Conservation (phyloP, 164 flowering plant species). For the Magnolia sinica region DNA sequence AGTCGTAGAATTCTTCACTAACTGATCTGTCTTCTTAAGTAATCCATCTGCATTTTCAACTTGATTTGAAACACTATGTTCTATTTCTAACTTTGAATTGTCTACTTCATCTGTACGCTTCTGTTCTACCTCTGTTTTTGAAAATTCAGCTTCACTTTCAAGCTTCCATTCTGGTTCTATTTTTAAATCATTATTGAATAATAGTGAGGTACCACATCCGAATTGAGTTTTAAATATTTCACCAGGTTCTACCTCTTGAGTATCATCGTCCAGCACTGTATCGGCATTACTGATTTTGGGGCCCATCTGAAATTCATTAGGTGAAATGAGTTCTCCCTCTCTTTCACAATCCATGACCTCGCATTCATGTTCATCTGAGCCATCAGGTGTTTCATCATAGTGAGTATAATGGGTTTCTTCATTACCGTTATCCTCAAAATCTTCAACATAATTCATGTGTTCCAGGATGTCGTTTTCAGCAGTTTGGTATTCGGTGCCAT, state of each 20-base stretch:
- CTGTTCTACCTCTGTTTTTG: not conserved
- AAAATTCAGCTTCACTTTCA: constrained; percentile 12
- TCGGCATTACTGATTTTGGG: not conserved
- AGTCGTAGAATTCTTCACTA: constrained; percentile 9
- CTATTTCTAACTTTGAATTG: constrained; percentile 19
- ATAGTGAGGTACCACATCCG: constrained; percentile 4
- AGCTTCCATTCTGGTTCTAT: constrained; percentile 20
- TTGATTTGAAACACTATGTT: constrained; percentile 16
- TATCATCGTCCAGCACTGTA: not conserved
- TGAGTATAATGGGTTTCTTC: constrained; percentile 17
- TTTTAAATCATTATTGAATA: constrained; percentile 19
- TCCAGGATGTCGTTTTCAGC: constrained; percentile 31
- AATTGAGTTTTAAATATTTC: constrained; percentile 23
- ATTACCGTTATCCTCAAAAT: constrained; percentile 25
- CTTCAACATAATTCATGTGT: constrained; percentile 24
- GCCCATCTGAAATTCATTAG: constrained; percentile 26
- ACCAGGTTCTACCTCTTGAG: constrained; percentile 17
- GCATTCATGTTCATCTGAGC: constrained; percentile 34
- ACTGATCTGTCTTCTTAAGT: constrained; percentile 11
- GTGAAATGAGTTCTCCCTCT: constrained; percentile 23
- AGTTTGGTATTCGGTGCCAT: constrained; percentile 26
- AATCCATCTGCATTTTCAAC: constrained; percentile 18
- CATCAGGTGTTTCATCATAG: constrained; percentile 35
- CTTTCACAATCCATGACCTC: constrained; percentile 27
- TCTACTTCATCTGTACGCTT: not conserved